These are phyloP conservation scores for Aspergillus sp. DNA, from an alignment of 2,329 filamentous ascomycete genomes.

Conservation along the genomic window DNA sequence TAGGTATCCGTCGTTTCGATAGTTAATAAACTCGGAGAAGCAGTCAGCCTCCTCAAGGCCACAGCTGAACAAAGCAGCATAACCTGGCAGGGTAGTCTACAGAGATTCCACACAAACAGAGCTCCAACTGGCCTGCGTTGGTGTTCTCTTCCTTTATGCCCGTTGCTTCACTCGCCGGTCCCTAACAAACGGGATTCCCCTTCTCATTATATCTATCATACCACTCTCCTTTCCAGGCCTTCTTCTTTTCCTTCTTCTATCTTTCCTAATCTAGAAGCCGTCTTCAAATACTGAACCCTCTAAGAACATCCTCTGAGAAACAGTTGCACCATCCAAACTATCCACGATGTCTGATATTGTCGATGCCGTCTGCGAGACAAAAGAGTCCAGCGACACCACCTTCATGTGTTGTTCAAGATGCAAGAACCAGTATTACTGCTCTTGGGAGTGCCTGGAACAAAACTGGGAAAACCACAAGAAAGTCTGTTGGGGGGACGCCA, in stretches of 20 bases:
- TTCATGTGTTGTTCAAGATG: slow-evolving; percentile 48
- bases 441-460: slow-evolving; percentile 51
- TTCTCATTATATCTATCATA: not conserved
- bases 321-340: not conserved
- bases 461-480: slow-evolving; percentile 55
- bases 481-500: slow-evolving; percentile 35
- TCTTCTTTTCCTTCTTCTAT: not conserved
- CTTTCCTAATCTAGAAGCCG: not conserved
- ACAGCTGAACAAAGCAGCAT: no score
- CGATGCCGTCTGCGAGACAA: not conserved
- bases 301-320: not conserved
- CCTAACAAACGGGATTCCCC: not conserved
- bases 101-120: no score
- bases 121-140: not conserved
- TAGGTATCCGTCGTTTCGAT: not conserved
- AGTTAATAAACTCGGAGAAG: not conserved
- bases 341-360: not conserved
- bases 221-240: not conserved
- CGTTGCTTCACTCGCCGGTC: not conserved
- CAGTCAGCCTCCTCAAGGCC: not conserved
- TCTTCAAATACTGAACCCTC: not conserved
- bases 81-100: no score
- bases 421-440: slow-evolving; percentile 51
- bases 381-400: not conserved
- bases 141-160: not conserved